These are phyloP conservation scores for Penicillium maclennaniae DNA, from an alignment of 495 filamentous ascomycete species.

Conservation along the genomic window DNA sequence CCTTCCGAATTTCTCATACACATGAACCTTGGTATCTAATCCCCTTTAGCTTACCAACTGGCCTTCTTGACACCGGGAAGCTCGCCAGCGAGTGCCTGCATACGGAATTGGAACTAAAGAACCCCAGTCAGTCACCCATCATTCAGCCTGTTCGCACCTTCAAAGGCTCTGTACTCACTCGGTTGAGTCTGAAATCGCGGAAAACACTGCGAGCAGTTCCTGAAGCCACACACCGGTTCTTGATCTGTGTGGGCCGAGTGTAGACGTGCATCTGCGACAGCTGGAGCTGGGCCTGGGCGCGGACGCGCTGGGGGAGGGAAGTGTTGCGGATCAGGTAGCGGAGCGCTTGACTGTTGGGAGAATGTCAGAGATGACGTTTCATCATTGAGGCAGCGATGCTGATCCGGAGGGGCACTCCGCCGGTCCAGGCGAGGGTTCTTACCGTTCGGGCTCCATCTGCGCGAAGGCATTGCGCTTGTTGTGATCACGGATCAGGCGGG, in stretches of 20 bases:
- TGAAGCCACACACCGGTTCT: conserved; percentile 85
- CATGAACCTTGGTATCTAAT: conserved; percentile 8
- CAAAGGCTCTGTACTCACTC: conserved; percentile 56
- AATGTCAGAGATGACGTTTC: background rate
- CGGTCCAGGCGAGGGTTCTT: conserved; percentile 8
- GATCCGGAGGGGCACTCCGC: background rate
- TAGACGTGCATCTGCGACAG: conserved; percentile 92
- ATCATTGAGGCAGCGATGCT: background rate
- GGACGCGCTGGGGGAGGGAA: conserved; percentile 69
- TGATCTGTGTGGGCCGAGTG: conserved; percentile 87
- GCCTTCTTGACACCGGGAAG: conserved; percentile 94
- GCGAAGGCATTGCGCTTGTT: conserved; percentile 92
- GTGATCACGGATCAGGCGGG: conserved; percentile 82
- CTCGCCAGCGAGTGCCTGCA: conserved; percentile 82
- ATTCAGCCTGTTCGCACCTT: background rate
- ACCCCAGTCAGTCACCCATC: conserved; percentile 22
- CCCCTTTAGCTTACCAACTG: conserved; percentile 62
- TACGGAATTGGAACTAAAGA: conserved; percentile 80
- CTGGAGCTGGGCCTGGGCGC: conserved; percentile 88
- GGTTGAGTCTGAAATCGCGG: conserved; percentile 81
- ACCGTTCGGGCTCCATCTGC: conserved; percentile 82
- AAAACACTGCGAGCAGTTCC: conserved; percentile 84
- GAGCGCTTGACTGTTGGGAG: conserved; percentile 74
- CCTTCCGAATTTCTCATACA: conserved; percentile 22
- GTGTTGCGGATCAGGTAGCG: conserved; percentile 94